Conservation (phyloP, 2,329 filamentous ascomycete genomes). For the Blastomyces percursus region DNA sequence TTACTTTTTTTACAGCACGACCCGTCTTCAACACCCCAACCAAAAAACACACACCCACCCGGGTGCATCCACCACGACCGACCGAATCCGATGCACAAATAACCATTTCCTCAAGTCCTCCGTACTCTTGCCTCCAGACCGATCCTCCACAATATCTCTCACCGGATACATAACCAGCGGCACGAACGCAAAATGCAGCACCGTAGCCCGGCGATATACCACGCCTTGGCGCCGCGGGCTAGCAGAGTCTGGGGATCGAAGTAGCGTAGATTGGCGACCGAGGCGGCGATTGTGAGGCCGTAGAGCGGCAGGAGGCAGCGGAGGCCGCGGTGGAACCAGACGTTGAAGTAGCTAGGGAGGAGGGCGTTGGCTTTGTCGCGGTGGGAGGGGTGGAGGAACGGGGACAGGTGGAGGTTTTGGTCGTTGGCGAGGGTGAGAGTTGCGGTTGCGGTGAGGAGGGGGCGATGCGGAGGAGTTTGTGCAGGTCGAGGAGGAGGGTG, state of each 20-base stretch:
- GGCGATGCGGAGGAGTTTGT: constrained; percentile 24
- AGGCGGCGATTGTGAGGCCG: constrained; percentile 7
- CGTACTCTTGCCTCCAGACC: constrained; percentile 5
- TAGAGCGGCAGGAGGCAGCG: constrained; percentile 11
- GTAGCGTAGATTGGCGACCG: constrained; percentile 10
- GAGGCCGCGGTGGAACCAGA: constrained; percentile 33
- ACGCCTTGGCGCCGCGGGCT: not conserved
- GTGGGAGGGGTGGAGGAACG: constrained; percentile 15
- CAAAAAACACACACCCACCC: constrained; percentile 12
- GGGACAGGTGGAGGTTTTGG: constrained; percentile 20
- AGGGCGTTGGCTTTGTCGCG: constrained; percentile 19
- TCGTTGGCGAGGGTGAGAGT: constrained; percentile 38
- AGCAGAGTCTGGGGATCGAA: not conserved
- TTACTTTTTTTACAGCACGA: not conserved
- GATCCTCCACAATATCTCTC: constrained; percentile 9
- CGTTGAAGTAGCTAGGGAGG: constrained; percentile 36
- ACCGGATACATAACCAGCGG: constrained; percentile 12
- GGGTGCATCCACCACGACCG: constrained; percentile 11
- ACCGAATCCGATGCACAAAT: constrained; percentile 12
- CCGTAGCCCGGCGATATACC: constrained; percentile 10
- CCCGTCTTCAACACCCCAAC: not conserved
- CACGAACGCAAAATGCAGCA: constrained; percentile 14
- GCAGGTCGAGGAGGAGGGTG: constrained; percentile 19
- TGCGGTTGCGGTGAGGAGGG: constrained; percentile 39
- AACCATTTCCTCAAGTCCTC: constrained; percentile 12